These are phyloP conservation scores for Cinnamomum chago DNA, from an alignment of 164 flowering plant species.

Conservation along the genomic window DNA sequence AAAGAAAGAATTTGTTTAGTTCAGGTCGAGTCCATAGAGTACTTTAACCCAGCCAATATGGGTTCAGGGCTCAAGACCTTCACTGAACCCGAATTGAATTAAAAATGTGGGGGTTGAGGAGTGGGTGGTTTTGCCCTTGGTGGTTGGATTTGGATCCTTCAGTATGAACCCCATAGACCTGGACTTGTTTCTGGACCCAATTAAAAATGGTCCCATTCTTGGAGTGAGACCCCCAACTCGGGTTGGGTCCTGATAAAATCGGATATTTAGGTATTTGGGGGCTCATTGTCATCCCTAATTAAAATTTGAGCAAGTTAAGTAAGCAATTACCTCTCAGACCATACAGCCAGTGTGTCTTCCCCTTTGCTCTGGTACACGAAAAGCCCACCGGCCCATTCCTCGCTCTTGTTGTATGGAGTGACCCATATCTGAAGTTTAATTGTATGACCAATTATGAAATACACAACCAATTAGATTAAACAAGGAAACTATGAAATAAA, in stretches of 20 bases:
- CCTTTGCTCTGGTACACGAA: constrained; percentile 75
- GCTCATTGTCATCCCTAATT: not conserved
- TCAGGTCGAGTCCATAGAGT: no score
- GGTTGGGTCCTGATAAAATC: no score
- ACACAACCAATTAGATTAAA: not conserved
- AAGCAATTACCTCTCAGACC: constrained; percentile 70
- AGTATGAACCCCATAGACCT: no score
- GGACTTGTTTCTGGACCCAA: no score
- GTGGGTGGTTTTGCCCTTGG: no score
- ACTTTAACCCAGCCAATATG: no score
- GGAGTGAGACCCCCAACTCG: not conserved
- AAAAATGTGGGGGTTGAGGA: no score
- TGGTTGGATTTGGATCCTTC: no score
- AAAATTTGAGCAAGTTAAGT: not conserved
- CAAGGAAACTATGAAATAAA: not conserved
- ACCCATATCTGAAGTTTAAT: constrained; percentile 58
- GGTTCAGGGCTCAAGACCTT: no score
- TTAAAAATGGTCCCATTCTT: not conserved
- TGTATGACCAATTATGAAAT: not conserved
- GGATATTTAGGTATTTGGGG: not conserved
- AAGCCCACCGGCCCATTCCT: constrained; percentile 92
- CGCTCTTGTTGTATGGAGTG: constrained; percentile 71
- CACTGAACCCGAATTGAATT: no score
- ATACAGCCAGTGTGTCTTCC: constrained; percentile 75
- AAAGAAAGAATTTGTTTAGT: no score